phyloP scores from a whole-genome alignment of 805 yeast species.

The Brettanomyces anomalus region DNA sequence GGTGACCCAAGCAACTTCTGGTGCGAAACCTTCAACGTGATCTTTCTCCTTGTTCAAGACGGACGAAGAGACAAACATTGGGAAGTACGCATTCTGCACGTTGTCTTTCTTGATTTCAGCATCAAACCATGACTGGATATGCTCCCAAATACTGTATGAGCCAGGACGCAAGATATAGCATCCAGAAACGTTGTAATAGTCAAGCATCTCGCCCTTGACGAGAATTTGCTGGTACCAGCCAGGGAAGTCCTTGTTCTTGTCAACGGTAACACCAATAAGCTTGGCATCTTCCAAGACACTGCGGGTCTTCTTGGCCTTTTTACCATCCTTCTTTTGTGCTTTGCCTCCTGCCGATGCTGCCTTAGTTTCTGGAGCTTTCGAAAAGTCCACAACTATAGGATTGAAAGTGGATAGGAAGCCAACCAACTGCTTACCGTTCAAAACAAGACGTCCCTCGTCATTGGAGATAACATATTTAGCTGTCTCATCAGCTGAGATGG shows the following conservation, averaged over 20 bases:
- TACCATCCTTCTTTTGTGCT: constrained; percentile 9
- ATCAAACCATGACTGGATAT: constrained; percentile 83
- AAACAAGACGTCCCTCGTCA: constrained; percentile 40
- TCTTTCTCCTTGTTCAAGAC: constrained; percentile 97
- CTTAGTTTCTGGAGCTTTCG: constrained; percentile 30
- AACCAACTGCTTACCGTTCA: constrained; percentile 37
- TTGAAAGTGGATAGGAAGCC: constrained; percentile 46
- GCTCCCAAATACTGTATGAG: constrained; percentile 91
- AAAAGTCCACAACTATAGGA: constrained; percentile 44
- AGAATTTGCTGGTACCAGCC: constrained; percentile 96
- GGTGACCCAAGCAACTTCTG: constrained; percentile 99
- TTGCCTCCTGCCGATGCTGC: constrained; percentile 25
- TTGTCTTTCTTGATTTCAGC: constrained; percentile 74
- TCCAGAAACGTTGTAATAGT: constrained; percentile 97
- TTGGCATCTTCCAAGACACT: constrained; percentile 69
- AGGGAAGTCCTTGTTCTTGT: constrained; percentile 85
- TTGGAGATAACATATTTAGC: constrained; percentile 37
- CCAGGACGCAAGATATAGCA: constrained; percentile 97
- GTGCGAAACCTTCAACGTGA: constrained; percentile 98
- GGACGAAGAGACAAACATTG: constrained; percentile 91
- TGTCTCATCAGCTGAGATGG: constrained; percentile 32
- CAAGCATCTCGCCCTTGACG: constrained; percentile 96
- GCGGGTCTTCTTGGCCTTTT: constrained; percentile 16
- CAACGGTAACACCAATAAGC: constrained; percentile 91
- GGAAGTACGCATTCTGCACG: constrained; percentile 93